Conservation (phyloP, 75 land plant genomes). For the Gnetum montanum region DNA sequence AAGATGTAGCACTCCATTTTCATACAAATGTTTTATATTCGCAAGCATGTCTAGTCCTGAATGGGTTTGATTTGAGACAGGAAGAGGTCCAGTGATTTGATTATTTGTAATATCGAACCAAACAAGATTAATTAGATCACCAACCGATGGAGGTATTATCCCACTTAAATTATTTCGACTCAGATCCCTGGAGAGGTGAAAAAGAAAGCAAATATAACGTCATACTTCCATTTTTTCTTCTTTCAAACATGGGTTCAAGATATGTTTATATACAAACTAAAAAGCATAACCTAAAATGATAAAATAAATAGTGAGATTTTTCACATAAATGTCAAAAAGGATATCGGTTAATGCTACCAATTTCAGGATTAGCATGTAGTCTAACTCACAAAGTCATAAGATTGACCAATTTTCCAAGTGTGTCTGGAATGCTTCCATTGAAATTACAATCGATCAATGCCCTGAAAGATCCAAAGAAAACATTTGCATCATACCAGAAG, state of each 20-base stretch:
- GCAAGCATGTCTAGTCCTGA: slow-evolving; percentile 8
- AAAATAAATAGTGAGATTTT: background rate
- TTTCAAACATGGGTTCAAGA: background rate
- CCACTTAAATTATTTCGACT: slow-evolving; percentile 10
- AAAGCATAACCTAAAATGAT: background rate
- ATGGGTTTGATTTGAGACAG: slow-evolving; percentile 6
- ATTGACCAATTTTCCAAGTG: slow-evolving; percentile 10
- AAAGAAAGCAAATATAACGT: background rate
- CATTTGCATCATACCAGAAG: background rate
- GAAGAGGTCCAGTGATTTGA: slow-evolving; percentile 6
- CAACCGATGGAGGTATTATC: slow-evolving; percentile 8
- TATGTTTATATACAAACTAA: background rate
- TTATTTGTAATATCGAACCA: slow-evolving; percentile 14
- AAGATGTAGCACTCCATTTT: background rate
- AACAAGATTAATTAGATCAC: slow-evolving; percentile 4
- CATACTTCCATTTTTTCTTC: background rate
- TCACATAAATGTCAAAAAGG: background rate
- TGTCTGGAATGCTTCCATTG: slow-evolving; percentile 14
- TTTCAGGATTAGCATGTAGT: background rate
- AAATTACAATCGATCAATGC: slow-evolving; percentile 15
- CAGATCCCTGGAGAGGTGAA: slow-evolving; percentile 3
- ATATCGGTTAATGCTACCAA: background rate
- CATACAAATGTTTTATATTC: slow-evolving; percentile 18
- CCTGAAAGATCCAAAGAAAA: slow-evolving; percentile 6
- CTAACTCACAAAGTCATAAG: slow-evolving; percentile 9